Percentiles rank a stretch among this genome's conserved stretches.
Evolutionary conservation across 257 asterid species (phyloP).

Genomic region (Solanum bulbocastanum): DNA sequence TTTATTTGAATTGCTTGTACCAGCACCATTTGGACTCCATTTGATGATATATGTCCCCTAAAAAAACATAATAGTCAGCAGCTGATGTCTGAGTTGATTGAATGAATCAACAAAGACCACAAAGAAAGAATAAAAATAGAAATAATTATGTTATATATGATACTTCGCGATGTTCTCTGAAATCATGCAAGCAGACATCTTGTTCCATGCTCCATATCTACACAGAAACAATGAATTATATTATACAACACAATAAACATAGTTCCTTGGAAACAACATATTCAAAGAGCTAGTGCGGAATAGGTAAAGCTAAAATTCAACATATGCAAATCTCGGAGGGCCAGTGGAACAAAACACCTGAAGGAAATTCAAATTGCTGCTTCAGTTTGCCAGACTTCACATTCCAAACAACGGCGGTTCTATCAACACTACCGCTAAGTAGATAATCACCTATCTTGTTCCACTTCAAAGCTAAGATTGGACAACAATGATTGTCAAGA

Average conservation of each 20-base stretch:
- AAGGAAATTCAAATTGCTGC: constrained; percentile 81
- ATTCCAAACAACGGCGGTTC: constrained; percentile 92
- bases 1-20: constrained; percentile 73
- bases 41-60: constrained; percentile 86
- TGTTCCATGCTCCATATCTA: constrained; percentile 89
- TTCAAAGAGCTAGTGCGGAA: neutral
- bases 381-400: constrained; percentile 76
- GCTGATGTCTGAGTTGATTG: neutral
- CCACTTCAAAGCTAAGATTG: constrained; percentile 94
- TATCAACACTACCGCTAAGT: constrained; percentile 91
- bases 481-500: constrained; percentile 75
- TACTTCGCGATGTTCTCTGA: constrained; percentile 68
- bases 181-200: constrained; percentile 12
- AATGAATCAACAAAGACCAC: neutral
- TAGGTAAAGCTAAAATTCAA: neutral
- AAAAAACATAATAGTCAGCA: neutral
- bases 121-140: neutral
- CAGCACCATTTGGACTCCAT: constrained; percentile 95
- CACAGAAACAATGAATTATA: constrained; percentile 5
- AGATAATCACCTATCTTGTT: constrained; percentile 92
- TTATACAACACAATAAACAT: neutral
- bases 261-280: neutral
- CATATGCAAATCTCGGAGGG: neutral
- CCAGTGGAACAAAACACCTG: constrained; percentile 33
- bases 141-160: neutral